Evolutionary conservation across 805 yeast genomes (phyloP).

Genomic region (Yarrowia yakushimensis): DNA sequence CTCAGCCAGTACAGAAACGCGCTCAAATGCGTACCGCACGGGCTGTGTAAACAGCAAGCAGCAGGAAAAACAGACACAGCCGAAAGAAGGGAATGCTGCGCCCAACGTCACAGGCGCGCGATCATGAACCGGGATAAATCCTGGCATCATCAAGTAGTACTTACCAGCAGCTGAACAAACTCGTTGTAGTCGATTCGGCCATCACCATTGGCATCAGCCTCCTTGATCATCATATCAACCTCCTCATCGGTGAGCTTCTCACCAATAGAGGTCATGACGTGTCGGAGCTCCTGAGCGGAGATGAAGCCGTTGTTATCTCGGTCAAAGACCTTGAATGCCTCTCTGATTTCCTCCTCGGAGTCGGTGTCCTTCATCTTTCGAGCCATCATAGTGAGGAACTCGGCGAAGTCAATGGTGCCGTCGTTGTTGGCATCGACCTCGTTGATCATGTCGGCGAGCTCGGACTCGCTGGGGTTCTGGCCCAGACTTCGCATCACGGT

Average conservation of each 20-base stretch:
- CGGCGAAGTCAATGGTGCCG: constrained; percentile 80
- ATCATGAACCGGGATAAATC: background rate
- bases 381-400: constrained; percentile 81
- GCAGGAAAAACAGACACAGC: background rate
- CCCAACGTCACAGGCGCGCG: background rate
- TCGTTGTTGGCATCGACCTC: constrained; percentile 96
- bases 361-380: constrained; percentile 95
- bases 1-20: constrained; percentile 18
- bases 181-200: constrained; percentile 97
- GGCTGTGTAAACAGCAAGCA: constrained; percentile 12
- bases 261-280: constrained; percentile 95
- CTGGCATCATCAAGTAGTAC: background rate
- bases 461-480: constrained; percentile 93
- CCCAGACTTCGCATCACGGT: constrained; percentile 99
- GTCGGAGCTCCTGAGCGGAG: constrained; percentile 93
- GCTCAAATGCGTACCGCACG: constrained; percentile 7
- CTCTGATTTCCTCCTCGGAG: constrained; percentile 93
- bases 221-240: constrained; percentile 95
- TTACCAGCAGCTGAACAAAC: constrained; percentile 75
- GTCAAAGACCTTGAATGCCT: constrained; percentile 97
- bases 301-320: constrained; percentile 92
- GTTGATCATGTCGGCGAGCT: constrained; percentile 93
- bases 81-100: background rate
- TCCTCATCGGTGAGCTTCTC: constrained; percentile 95
- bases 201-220: constrained; percentile 79